A percentile compares a stretch with the other conserved stretches of the same genome.
Evolutionary conservation across 73 alveolate species (phyloP).

Genomic region (Tetrahymena thermophila): DNA sequence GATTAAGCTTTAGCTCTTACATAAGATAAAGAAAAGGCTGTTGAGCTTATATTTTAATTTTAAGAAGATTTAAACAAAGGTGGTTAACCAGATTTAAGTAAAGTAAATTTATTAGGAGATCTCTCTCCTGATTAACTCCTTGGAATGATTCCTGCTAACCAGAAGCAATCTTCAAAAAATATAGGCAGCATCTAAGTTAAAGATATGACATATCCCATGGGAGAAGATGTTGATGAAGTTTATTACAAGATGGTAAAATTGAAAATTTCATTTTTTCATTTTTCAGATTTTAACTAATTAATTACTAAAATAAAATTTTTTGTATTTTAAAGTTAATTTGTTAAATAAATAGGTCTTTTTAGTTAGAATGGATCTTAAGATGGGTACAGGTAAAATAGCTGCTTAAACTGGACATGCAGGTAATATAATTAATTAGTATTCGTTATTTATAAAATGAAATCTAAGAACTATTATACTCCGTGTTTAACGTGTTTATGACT

Average conservation of each 20-base stretch:
- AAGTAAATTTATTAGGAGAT: neutral
- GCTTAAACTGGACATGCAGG: constrained; percentile 97
- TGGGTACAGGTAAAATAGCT: constrained; percentile 98
- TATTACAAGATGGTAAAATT: neutral
- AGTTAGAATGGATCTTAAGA: constrained; percentile 93
- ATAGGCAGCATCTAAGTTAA: neutral
- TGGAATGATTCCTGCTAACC: neutral
- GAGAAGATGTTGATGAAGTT: neutral
- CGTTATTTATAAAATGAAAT: neutral
- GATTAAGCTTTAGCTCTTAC: constrained; percentile 24
- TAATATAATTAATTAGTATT: constrained; percentile 43
- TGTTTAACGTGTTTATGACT: too few relatives aligned
- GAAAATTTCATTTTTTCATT: neutral
- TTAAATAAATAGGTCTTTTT: constrained; percentile 81
- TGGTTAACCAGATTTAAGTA: neutral
- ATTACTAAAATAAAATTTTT: too few relatives aligned
- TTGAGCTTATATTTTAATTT: constrained; percentile 16
- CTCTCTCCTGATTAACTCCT: constrained; percentile 8
- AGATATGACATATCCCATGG: neutral
- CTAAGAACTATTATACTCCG: too few relatives aligned
- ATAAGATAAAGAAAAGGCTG: constrained; percentile 32
- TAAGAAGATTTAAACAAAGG: constrained; percentile 2
- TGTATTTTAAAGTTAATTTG: constrained; percentile 29
- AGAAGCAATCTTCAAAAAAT: constrained; percentile 3
- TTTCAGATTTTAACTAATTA: too few relatives aligned